phyloP scores from a whole-genome alignment of 1,284 basidiomycete species.

The Ganoderma sinense region DNA sequence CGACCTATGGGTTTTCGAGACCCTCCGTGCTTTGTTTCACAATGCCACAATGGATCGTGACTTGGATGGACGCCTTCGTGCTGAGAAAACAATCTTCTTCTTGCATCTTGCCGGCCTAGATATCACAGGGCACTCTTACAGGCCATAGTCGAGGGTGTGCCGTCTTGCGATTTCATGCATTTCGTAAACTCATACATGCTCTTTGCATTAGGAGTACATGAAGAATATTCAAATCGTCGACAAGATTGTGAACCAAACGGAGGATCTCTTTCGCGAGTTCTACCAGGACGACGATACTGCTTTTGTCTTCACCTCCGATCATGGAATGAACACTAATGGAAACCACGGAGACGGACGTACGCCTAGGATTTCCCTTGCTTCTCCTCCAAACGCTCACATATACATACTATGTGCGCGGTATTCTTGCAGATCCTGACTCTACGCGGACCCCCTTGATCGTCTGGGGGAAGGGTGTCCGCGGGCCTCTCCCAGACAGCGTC shows the following conservation, averaged over 20 bases:
- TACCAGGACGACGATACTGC: slow-evolving; percentile 76
- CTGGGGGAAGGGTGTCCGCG: slow-evolving; percentile 83
- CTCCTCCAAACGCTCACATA: background rate
- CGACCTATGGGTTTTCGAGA: slow-evolving; percentile 83
- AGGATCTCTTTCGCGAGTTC: slow-evolving; percentile 67
- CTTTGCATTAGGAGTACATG: slow-evolving; percentile 78
- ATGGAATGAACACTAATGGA: slow-evolving; percentile 90
- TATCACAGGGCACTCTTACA: slow-evolving; percentile 87
- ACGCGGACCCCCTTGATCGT: slow-evolving; percentile 87
- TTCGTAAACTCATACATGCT: background rate
- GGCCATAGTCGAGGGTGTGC: slow-evolving; percentile 76
- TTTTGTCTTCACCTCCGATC: slow-evolving; percentile 89
- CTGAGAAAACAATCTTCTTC: slow-evolving; percentile 78
- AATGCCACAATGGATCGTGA: slow-evolving; percentile 64
- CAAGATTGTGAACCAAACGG: slow-evolving; percentile 73
- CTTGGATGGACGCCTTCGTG: slow-evolving; percentile 53
- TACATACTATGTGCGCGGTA: no score
- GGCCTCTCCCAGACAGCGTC: slow-evolving; percentile 61
- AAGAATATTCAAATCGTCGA: slow-evolving; percentile 86
- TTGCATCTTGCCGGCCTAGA: slow-evolving; percentile 87
- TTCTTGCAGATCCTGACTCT: slow-evolving; percentile 78
- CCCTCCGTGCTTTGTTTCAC: slow-evolving; percentile 62
- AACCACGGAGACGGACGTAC: slow-evolving; percentile 90
- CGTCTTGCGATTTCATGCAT: background rate
- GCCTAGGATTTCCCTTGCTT: slow-evolving; percentile 17